phyloP scores from a whole-genome alignment of 2,329 filamentous ascomycete genomes.

The Colletotrichum sp. region DNA sequence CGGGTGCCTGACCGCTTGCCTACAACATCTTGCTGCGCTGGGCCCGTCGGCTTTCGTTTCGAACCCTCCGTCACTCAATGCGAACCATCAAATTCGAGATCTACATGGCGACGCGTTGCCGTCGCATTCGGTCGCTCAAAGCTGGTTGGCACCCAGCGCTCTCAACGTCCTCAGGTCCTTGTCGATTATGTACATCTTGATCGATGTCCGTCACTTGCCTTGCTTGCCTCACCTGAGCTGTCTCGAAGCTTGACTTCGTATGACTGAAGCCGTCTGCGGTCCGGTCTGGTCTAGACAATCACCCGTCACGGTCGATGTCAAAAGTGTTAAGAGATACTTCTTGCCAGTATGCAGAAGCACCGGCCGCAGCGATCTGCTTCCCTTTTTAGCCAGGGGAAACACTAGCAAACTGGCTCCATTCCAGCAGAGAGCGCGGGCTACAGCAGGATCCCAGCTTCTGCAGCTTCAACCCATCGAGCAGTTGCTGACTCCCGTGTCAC shows the following conservation, averaged over 20 bases:
- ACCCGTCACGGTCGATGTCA: background rate
- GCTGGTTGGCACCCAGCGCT: background rate
- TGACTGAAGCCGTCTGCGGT: background rate
- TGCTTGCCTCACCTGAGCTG: background rate
- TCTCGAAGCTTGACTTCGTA: background rate
- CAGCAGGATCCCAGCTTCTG: background rate
- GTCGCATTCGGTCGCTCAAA: background rate
- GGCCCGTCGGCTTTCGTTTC: background rate
- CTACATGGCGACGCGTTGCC: background rate
- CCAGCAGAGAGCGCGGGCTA: background rate
- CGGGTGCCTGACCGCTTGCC: background rate
- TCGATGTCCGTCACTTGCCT: background rate
- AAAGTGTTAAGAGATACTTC: background rate
- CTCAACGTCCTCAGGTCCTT: background rate
- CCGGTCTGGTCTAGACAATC: background rate
- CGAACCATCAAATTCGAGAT: background rate
- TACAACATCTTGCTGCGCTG: background rate
- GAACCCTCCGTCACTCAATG: background rate
- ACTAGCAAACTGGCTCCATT: background rate
- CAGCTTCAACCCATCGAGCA: background rate
- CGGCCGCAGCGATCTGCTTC: background rate
- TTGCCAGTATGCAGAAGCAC: background rate
- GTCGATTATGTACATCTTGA: background rate
- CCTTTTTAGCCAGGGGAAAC: background rate
- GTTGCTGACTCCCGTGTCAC: background rate